A percentile compares a stretch with the other conserved stretches of the same genome.
Conservation (phyloP, 257 asterid species). For the Rubia yunnanensis region DNA sequence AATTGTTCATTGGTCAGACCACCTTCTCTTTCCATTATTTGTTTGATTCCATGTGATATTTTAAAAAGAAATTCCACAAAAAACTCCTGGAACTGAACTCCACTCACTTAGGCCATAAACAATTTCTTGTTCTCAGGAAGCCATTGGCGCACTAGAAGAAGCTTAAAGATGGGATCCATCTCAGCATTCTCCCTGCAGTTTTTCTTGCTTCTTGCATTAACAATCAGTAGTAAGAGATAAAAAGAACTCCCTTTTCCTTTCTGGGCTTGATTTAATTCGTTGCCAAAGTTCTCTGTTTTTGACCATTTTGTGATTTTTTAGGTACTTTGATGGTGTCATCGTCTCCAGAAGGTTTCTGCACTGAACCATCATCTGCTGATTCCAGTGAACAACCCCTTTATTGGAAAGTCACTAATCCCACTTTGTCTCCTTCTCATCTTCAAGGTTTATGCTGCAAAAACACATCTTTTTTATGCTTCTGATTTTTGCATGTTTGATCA, state of each 20-base stretch:
- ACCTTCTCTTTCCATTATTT: too few relatives aligned
- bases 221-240: conserved; percentile 21
- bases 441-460: conserved; percentile 36
- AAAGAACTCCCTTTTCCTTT: conserved; percentile 1
- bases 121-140: conserved; percentile 4
- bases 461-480: not conserved
- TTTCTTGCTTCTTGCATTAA: conserved; percentile 21
- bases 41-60: too few relatives aligned
- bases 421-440: conserved; percentile 86
- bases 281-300: conserved; percentile 4
- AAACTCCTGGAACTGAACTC: not conserved
- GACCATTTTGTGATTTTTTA: conserved; percentile 17
- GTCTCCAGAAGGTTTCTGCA: conserved; percentile 67
- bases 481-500: not conserved
- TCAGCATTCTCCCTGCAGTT: conserved; percentile 19
- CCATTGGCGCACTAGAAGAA: not conserved
- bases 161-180: conserved; percentile 44
- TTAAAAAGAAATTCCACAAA: too few relatives aligned
- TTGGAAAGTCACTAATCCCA: conserved; percentile 86
- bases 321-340: conserved; percentile 30
- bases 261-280: not conserved
- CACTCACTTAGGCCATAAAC: not conserved
- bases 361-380: conserved; percentile 44
- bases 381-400: conserved; percentile 46
- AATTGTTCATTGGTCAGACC: too few relatives aligned